These are phyloP conservation scores for Amphicarpaea edgeworthii DNA, from an alignment of 306 rosid genomes.

Conservation along the genomic window DNA sequence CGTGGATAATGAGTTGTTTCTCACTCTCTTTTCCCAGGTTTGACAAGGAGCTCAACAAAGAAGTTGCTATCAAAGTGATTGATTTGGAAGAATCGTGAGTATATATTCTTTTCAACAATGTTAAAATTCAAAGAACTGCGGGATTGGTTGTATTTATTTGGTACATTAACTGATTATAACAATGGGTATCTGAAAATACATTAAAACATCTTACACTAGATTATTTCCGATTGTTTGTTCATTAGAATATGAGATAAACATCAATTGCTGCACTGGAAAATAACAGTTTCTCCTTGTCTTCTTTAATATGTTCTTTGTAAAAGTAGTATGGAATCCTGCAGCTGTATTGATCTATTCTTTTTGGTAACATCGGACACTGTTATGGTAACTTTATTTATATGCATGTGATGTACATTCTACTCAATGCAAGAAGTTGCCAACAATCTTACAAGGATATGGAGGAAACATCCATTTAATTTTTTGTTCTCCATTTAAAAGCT, in stretches of 20 bases:
- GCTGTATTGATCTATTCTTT: not conserved
- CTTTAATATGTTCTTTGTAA: conserved; percentile 16
- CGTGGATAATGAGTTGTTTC: not conserved
- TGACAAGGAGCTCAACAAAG: conserved; percentile 88
- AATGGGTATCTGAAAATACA: not conserved
- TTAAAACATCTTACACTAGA: conserved; percentile 3
- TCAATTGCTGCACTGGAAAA: conserved; percentile 20
- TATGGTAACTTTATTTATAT: not conserved
- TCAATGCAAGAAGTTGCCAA: conserved; percentile 8
- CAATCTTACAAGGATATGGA: not conserved
- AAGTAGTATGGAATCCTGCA: conserved; percentile 25
- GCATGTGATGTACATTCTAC: not conserved
- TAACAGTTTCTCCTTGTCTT: conserved; percentile 20
- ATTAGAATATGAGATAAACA: conserved; percentile 23
- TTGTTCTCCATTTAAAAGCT: not conserved
- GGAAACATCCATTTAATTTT: not conserved
- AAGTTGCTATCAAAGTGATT: conserved; percentile 91
- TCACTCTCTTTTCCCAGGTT: conserved; percentile 62
- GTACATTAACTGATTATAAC: conserved; percentile 27
- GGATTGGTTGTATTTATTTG: not conserved
- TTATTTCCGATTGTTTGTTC: not conserved
- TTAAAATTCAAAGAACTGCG: not conserved
- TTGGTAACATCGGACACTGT: conserved; percentile 12
- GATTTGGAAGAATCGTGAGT: conserved; percentile 99
- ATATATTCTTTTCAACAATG: conserved; percentile 34